Evolutionary conservation across 2,329 filamentous ascomycete species (phyloP), one percentile per base, ranked within the genome.

Genomic region (Colletotrichum kahawae): DNA sequence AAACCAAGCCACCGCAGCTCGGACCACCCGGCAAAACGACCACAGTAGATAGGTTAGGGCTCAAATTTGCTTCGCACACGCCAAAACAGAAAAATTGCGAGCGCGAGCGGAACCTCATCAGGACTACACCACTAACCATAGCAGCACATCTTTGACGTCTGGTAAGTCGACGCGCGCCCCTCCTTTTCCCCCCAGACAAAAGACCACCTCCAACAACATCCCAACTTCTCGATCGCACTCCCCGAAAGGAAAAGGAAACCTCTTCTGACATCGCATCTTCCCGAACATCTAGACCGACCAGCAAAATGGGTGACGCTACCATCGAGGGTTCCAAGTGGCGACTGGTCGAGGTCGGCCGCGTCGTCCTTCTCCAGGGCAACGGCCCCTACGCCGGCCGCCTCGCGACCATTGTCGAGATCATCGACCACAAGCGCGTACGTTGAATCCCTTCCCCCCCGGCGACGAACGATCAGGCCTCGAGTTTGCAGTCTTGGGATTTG

Each of bases 371-470:
- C 90, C 94, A 95, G 88, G 88, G 87, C 84, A 89, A 92, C 85
- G 94, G 95, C 85, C 93, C 93, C 83, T 94, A 89, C 90, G 90
- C 90, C 82, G 96, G 96, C 90, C 95, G 95, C 87, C 92, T 98
- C 83, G 97, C 96, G 84, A 90, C 93, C 84, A 96, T 99, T 85
- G 95, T 98, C 89, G 96, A 99, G 93, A 98, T 99, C 89, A 97
- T 99, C 90, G 97, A 99, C 90, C 96, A 99, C 94, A 98, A 98
- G 93, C 95, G 97, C 90, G 97, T 99, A 98, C 87, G 97, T 95
- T 85, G 71, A 69, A 62, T 34, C 71, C 69, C 77, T 63, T 2
- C 65, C 69, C 77, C 34, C 34, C 16, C 62, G 36, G 43, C 62
- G 62, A 65, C 18, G 27, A 60, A 24, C 57, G 60, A 24, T 29